Evolutionary conservation across 2,329 filamentous ascomycete genomes (phyloP).

Genomic region (Lasiodiplodia hormozganensis): DNA sequence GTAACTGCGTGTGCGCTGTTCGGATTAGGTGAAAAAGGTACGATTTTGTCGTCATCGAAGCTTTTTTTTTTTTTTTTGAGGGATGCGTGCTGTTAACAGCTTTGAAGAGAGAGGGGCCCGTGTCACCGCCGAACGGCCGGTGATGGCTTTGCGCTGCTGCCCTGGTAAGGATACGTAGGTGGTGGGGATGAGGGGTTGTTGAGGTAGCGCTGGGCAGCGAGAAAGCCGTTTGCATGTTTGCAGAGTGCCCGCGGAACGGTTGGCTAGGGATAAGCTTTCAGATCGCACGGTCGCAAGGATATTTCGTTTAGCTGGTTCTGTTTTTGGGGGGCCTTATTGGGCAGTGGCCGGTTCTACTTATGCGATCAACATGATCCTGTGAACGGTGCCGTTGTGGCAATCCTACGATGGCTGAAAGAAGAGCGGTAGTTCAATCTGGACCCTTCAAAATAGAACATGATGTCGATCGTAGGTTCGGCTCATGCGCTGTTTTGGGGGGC

Average conservation of each 20-base stretch:
- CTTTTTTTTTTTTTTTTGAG: neutral
- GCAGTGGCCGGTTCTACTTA: neutral
- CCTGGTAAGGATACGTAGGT: neutral
- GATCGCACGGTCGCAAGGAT: neutral
- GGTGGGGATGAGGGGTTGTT: neutral
- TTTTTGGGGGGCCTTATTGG: neutral
- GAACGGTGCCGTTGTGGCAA: constrained; percentile 9
- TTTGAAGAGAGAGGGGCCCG: neutral
- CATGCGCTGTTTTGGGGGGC: neutral
- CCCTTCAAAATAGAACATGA: constrained; percentile 7
- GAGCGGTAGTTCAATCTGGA: neutral
- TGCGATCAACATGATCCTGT: constrained; percentile 17
- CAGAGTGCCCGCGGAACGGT: neutral
- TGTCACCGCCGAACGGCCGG: neutral
- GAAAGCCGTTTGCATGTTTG: neutral
- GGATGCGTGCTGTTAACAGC: neutral
- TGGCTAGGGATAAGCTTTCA: neutral
- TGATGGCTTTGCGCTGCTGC: neutral
- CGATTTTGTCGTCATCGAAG: neutral
- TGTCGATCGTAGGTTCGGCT: neutral
- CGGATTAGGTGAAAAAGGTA: neutral
- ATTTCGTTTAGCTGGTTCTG: neutral
- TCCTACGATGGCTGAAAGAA: neutral
- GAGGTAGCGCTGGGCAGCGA: neutral
- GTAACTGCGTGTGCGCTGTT: neutral